Conservation (phyloP, 1,284 basidiomycete genomes). For the Fistulinella staudtii region DNA sequence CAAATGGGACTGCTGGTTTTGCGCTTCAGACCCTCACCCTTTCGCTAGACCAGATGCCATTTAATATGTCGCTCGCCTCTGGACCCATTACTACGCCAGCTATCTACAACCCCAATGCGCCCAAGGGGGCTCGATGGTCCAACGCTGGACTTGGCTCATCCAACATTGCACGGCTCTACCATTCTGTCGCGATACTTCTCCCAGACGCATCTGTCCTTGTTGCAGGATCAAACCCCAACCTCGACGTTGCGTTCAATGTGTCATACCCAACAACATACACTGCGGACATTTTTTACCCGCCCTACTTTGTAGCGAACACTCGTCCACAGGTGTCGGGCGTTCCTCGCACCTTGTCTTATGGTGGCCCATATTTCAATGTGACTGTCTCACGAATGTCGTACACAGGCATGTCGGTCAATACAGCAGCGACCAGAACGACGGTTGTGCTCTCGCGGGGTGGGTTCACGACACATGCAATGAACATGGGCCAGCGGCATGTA, state of each 20-base stretch:
- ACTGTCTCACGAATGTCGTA: constrained; percentile 61
- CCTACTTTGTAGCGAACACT: constrained; percentile 70
- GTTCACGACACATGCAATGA: constrained; percentile 94
- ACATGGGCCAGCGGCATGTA: constrained; percentile 83
- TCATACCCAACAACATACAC: constrained; percentile 83
- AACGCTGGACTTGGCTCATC: constrained; percentile 60
- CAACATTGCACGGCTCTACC: constrained; percentile 76
- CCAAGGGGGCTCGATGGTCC: constrained; percentile 69
- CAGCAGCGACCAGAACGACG: constrained; percentile 72
- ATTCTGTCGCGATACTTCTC: constrained; percentile 83
- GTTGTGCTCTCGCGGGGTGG: constrained; percentile 83
- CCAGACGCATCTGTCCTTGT: constrained; percentile 85
- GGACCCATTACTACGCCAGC: constrained; percentile 68
- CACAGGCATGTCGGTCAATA: constrained; percentile 55
- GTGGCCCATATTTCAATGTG: constrained; percentile 75
- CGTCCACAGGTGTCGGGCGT: constrained; percentile 74
- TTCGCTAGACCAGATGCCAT: constrained; percentile 51
- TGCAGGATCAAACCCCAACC: constrained; percentile 91
- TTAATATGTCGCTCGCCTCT: constrained; percentile 59
- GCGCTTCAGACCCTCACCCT: constrained; percentile 40
- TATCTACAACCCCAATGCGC: constrained; percentile 70
- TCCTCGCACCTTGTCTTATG: constrained; percentile 75
- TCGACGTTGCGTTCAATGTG: constrained; percentile 70
- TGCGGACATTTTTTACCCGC: constrained; percentile 85
- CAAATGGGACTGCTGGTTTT: constrained; percentile 75